Evolutionary conservation across 1,284 basidiomycete species (phyloP), one percentile per base, ranked within the genome.

Genomic region (Gomphus sp.): DNA sequence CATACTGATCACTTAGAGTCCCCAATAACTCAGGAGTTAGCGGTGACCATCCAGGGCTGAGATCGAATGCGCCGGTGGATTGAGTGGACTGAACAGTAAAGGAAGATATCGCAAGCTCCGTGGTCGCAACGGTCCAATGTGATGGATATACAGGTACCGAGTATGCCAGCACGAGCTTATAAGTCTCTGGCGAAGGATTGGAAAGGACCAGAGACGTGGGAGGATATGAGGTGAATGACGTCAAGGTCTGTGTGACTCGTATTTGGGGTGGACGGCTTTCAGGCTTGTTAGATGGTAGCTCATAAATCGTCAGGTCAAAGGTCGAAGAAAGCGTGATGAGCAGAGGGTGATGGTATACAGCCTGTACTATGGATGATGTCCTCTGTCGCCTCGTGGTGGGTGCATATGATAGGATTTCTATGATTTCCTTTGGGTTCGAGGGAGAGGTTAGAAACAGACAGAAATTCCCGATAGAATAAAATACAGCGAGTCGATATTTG

Each of bases 41-140:
- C 14, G 58, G 18, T 7, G 52, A 37, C 82, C 83, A 90, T 3
- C 85, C 87, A 44, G 73, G 74, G 33, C 85, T 86, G 11, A 87
- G 72, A 65, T 90, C 88, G 63, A 85, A 75, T 11, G 88, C 82
- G 50, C 83, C 79, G 37, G 80, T 76, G 5, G 81, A 84, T 4
- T 87, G 81, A 34, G 82, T 83, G 47, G 76, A 75, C 25, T 73
- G 62, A 18, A 85, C 77, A 6, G 69, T 69, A 67, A 82, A 73
- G 18, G 74, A 64, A 31, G 77, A 75, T 41, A 91, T 85, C 51
- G 87, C 77, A 49, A 91, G 72, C 64, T 91, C 89, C 5, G 87
- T 88, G 3, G 80, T 81, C 31, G 85, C 87, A n/a, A 86, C 79
- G 41, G 84, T 84, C 87, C 88, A 91, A 66, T 91, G 89, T 9